Evolutionary conservation across 192 early-diverging fungal species (phyloP).

Genomic region (Podila clonocystis): DNA sequence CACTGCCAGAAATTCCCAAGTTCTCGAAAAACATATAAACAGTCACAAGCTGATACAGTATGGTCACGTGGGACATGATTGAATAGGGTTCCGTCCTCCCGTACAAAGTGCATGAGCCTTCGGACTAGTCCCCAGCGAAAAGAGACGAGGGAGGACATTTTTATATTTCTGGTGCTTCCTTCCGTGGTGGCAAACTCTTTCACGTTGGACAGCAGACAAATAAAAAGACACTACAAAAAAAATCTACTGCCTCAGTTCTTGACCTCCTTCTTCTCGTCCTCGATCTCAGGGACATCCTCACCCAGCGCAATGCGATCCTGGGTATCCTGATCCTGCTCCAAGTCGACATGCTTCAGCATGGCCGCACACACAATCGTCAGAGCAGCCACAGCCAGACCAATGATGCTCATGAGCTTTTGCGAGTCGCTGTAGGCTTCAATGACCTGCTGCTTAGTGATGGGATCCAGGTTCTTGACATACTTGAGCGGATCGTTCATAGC

Average conservation of each 20-base stretch:
- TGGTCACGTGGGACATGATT: too few relatives aligned
- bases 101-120: too few relatives aligned
- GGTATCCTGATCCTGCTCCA: conserved; percentile 9
- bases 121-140: too few relatives aligned
- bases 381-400: neutral
- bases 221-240: too few relatives aligned
- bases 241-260: neutral
- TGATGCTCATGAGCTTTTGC: neutral
- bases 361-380: neutral
- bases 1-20: too few relatives aligned
- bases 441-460: neutral
- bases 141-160: too few relatives aligned
- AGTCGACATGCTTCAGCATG: neutral
- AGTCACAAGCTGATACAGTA: too few relatives aligned
- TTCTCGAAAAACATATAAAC: too few relatives aligned
- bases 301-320: conserved; percentile 5
- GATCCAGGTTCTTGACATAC: neutral
- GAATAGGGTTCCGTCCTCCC: too few relatives aligned
- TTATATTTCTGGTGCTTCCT: too few relatives aligned
- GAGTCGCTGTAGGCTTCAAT: conserved; percentile 1
- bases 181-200: too few relatives aligned
- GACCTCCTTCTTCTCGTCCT: neutral
- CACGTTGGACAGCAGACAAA: too few relatives aligned
- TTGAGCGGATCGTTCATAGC: conserved; percentile 4
- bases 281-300: neutral